Percentiles rank a stretch among this genome's conserved stretches.
Evolutionary conservation across 169 alveolate genomes (phyloP).

Genomic region (Cryptosporidium sp.): DNA sequence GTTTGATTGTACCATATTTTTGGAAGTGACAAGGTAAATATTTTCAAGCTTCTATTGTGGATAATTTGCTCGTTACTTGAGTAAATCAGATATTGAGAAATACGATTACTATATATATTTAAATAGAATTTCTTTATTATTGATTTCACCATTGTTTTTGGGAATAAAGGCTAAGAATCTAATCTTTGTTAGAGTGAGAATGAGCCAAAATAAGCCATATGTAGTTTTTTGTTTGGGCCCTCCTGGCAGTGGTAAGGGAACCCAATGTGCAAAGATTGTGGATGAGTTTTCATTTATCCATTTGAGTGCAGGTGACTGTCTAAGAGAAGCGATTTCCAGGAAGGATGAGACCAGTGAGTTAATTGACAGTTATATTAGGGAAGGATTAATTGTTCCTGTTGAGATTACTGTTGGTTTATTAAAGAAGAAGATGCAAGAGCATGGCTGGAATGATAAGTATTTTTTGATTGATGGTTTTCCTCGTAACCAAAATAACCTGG

Average conservation of each 20-base stretch:
- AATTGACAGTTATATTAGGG: conserved; percentile 85
- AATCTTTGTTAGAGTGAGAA: not conserved
- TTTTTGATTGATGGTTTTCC: conserved; percentile 97
- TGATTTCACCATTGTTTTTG: not conserved
- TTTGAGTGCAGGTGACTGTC: conserved; percentile 92
- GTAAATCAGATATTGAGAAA: no score
- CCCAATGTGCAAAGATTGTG: conserved; percentile 86
- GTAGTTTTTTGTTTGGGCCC: conserved; percentile 81
- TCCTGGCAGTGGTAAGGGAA: conserved; percentile 91
- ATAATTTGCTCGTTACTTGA: no score
- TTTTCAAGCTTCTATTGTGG: not conserved
- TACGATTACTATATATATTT: no score
- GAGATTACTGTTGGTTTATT: conserved; percentile 91
- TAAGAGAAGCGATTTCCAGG: conserved; percentile 84
- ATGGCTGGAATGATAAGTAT: conserved; percentile 88
- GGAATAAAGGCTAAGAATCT: not conserved
- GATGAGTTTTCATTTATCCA: conserved; percentile 86
- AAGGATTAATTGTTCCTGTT: conserved; percentile 95
- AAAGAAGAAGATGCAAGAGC: conserved; percentile 88
- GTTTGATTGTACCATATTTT: no score
- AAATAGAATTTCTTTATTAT: no score
- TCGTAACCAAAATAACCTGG: conserved; percentile 89
- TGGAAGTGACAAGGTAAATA: not conserved
- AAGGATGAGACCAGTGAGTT: conserved; percentile 85
- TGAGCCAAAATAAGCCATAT: conserved; percentile 21